phyloP scores from a whole-genome alignment of 805 yeast species.

The Candida gorgasii region DNA sequence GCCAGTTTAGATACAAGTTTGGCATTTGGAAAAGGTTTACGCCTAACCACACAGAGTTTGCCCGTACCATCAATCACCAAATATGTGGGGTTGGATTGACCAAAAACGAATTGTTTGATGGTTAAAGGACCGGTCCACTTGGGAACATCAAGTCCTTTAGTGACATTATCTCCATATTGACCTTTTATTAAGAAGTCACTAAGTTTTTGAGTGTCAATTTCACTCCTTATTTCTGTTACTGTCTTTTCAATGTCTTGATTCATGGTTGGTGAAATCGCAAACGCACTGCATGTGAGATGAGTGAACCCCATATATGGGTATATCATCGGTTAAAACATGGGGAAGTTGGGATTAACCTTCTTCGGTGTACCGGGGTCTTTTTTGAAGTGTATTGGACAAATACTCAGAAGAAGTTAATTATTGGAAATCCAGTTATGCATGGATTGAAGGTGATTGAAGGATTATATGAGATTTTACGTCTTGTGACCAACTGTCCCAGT shows the following conservation, averaged over 20 bases:
- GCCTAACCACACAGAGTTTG: constrained; percentile 49
- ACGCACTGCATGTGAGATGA: constrained; percentile 1
- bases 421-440: too few species aligned
- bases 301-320: too few species aligned
- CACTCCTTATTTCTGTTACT: constrained; percentile 36
- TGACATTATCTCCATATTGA: constrained; percentile 13
- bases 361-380: neutral
- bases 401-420: too few species aligned
- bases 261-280: constrained; percentile 11
- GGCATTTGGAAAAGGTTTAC: constrained; percentile 55
- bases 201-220: constrained; percentile 28
- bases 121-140: constrained; percentile 29
- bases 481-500: too few species aligned
- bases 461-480: too few species aligned
- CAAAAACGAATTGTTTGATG: constrained; percentile 56
- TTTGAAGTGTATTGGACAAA: too few species aligned
- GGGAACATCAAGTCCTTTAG: constrained; percentile 26
- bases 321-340: too few species aligned
- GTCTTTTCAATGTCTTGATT: constrained; percentile 19
- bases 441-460: too few species aligned
- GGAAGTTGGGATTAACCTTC: neutral
- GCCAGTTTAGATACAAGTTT: constrained; percentile 56
- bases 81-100: constrained; percentile 67
- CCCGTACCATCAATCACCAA: constrained; percentile 43
- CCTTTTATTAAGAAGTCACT: constrained; percentile 20